Conservation (phyloP, 129 eudicot species). For the Mikania micrantha region DNA sequence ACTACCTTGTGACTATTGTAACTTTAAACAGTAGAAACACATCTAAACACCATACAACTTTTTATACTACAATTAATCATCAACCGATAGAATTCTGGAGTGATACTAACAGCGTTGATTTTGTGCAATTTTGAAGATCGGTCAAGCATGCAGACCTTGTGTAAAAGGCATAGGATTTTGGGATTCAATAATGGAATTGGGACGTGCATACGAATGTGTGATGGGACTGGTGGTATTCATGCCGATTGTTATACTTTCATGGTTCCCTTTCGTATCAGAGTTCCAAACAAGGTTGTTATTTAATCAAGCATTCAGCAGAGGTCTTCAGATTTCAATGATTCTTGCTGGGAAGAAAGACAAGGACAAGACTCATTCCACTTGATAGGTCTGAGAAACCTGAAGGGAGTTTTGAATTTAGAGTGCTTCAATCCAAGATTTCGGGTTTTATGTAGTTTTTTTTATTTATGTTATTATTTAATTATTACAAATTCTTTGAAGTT, state of each 20-base stretch:
- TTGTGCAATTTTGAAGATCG: slow-evolving; percentile 42
- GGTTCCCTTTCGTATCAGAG: slow-evolving; percentile 94
- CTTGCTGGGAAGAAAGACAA: slow-evolving; percentile 78
- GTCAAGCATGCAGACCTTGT: slow-evolving; percentile 70
- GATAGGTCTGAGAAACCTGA: slow-evolving; percentile 8
- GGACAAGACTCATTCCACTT: slow-evolving; percentile 17
- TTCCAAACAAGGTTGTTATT: slow-evolving; percentile 82
- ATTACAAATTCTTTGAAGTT: background rate
- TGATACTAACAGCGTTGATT: background rate
- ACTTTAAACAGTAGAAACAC: background rate
- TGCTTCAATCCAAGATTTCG: slow-evolving; percentile 6
- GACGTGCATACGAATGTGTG: slow-evolving; percentile 69
- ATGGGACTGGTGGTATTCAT: slow-evolving; percentile 78
- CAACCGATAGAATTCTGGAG: background rate
- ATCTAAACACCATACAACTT: background rate
- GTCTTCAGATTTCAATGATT: slow-evolving; percentile 97
- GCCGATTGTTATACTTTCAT: slow-evolving; percentile 75
- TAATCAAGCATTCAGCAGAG: slow-evolving; percentile 96
- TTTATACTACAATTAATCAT: background rate
- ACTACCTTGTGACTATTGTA: background rate
- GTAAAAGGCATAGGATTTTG: slow-evolving; percentile 73
- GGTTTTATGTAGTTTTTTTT: background rate
- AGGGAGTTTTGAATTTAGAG: slow-evolving; percentile 17
- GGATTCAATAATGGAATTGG: slow-evolving; percentile 91
- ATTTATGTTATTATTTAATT: background rate